These are phyloP conservation scores for Buddleja alternifolia DNA, from an alignment of 257 asterid genomes.

Conservation along the genomic window DNA sequence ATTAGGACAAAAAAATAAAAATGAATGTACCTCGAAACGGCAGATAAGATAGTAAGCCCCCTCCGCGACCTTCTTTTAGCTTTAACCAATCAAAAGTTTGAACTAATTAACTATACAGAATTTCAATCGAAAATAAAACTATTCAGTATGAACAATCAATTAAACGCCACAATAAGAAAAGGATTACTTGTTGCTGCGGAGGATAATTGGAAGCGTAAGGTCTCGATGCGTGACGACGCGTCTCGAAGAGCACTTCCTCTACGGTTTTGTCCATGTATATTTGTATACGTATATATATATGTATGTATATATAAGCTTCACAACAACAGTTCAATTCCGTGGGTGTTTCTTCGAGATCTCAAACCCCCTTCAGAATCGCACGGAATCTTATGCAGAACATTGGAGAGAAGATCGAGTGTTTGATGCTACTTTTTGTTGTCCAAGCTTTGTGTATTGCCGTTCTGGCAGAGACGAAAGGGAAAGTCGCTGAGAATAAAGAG, in stretches of 20 bases:
- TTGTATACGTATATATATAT: not conserved
- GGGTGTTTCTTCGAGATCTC: conserved; percentile 40
- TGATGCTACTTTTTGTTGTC: not conserved
- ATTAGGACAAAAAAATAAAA: not conserved
- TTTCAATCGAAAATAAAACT: conserved; percentile 16
- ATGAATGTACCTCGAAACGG: conserved; percentile 69
- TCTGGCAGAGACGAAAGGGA: not conserved
- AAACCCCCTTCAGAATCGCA: conserved; percentile 35
- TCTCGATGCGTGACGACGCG: conserved; percentile 80
- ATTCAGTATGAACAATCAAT: conserved; percentile 10
- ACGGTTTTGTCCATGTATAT: conserved; percentile 49
- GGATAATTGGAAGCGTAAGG: conserved; percentile 79
- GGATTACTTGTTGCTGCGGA: conserved; percentile 62
- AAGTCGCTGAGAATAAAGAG: not conserved
- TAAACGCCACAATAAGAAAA: not conserved
- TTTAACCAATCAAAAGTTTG: conserved; percentile 37
- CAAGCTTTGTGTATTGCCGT: not conserved
- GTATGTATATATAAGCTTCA: conserved; percentile 9
- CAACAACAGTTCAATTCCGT: conserved; percentile 28
- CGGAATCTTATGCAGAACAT: conserved; percentile 13
- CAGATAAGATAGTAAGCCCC: conserved; percentile 63
- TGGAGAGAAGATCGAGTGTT: conserved; percentile 24
- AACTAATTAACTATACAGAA: conserved; percentile 27
- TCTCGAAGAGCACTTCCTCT: conserved; percentile 59
- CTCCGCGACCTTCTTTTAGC: conserved; percentile 55